Conservation (phyloP, 306 rosid species). For the Luffa acutangula region DNA sequence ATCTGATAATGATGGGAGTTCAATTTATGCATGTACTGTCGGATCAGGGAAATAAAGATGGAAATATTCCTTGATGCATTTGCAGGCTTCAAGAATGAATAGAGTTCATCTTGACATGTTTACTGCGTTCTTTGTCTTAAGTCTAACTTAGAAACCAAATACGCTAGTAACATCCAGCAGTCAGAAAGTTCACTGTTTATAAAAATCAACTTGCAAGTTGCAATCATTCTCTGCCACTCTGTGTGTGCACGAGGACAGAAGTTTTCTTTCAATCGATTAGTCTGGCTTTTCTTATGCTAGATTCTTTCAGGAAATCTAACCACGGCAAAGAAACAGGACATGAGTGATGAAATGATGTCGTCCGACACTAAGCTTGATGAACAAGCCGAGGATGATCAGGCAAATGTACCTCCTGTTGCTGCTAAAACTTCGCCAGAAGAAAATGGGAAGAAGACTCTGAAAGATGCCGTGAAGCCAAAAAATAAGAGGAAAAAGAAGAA, state of each 20-base stretch:
- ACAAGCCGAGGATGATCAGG: constrained; percentile 21
- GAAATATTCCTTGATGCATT: background rate
- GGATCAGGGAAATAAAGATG: background rate
- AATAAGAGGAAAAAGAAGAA: constrained; percentile 51
- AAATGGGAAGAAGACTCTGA: constrained; percentile 46
- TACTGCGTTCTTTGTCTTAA: background rate
- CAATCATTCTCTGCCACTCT: background rate
- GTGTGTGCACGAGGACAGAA: background rate
- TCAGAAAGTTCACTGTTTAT: background rate
- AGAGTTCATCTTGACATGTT: background rate
- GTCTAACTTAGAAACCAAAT: background rate
- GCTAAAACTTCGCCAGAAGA: constrained; percentile 17
- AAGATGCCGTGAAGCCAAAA: constrained; percentile 79
- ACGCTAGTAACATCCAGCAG: background rate
- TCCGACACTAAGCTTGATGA: constrained; percentile 26
- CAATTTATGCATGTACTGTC: background rate
- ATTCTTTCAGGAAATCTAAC: constrained; percentile 34
- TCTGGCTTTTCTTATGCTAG: background rate
- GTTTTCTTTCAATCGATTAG: background rate
- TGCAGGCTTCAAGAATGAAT: background rate
- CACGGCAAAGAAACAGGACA: constrained; percentile 19
- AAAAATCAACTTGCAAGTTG: background rate
- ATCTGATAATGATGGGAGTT: background rate
- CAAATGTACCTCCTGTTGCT: constrained; percentile 18
- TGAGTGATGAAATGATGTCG: constrained; percentile 15